phyloP scores from a whole-genome alignment of 208 protist species.

The Leishmania turanica region DNA sequence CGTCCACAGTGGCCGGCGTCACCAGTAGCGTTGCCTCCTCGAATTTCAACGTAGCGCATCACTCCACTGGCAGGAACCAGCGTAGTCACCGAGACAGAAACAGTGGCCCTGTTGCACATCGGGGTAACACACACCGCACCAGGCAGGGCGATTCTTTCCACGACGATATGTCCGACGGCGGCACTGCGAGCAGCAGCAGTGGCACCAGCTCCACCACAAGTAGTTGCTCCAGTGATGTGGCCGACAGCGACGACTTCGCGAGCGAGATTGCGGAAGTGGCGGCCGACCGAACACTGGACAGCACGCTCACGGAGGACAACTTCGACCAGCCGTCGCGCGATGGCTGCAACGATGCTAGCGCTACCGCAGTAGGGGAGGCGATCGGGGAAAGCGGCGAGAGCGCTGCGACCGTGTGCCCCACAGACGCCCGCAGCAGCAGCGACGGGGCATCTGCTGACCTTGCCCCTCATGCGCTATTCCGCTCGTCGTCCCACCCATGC shows the following conservation, averaged over 20 bases:
- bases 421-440: conserved; percentile 8
- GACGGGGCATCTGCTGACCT: conserved; percentile 8
- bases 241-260: neutral
- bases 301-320: conserved; percentile 19
- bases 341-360: conserved; percentile 8
- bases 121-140: conserved; percentile 1
- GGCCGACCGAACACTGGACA: conserved; percentile 18
- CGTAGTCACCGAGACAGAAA: neutral
- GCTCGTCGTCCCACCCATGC: neutral
- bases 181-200: conserved; percentile 7
- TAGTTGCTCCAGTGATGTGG: neutral
- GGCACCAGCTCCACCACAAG: conserved; percentile 2
- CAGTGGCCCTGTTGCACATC: neutral
- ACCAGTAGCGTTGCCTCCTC: neutral
- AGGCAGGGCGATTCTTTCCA: neutral
- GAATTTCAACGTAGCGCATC: neutral
- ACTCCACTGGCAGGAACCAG: neutral
- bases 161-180: conserved; percentile 6
- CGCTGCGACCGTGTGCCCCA: neutral
- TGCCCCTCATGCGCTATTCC: neutral
- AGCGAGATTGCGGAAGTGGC: conserved; percentile 5
- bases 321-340: conserved; percentile 2
- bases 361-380: neutral
- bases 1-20: neutral
- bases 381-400: neutral